Conservation (phyloP, 2,329 filamentous ascomycete species). For the Paecilomyces sp. region DNA sequence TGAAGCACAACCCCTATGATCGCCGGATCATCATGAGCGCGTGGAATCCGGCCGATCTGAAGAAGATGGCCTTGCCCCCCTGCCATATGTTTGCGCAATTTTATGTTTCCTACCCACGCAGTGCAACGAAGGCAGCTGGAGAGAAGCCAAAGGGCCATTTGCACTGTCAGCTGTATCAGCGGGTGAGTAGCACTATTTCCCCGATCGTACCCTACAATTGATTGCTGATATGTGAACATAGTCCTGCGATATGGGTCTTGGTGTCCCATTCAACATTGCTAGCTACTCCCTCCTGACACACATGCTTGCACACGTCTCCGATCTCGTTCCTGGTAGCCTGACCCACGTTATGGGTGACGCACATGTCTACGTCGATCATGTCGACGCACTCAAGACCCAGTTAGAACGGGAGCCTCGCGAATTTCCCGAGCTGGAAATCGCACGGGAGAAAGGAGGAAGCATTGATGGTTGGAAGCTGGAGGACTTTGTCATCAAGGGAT, state of each 20-base stretch:
- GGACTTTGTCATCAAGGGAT: slow-evolving; percentile 81
- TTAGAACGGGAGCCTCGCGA: slow-evolving; percentile 69
- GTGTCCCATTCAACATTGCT: slow-evolving; percentile 96
- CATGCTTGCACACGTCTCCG: slow-evolving; percentile 84
- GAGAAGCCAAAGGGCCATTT: slow-evolving; percentile 58
- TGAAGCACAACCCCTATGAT: slow-evolving; percentile 78
- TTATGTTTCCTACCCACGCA: slow-evolving; percentile 70
- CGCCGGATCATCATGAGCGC: slow-evolving; percentile 82
- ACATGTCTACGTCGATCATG: slow-evolving; percentile 91
- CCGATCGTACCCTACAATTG: background rate
- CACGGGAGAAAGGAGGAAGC: slow-evolving; percentile 58
- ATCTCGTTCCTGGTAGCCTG: slow-evolving; percentile 75
- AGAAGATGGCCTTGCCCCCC: slow-evolving; percentile 84
- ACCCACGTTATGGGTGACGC: slow-evolving; percentile 97
- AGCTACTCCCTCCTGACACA: slow-evolving; percentile 89
- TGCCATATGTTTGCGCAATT: slow-evolving; percentile 99
- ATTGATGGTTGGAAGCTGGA: slow-evolving; percentile 88
- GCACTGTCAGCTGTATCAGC: slow-evolving; percentile 86
- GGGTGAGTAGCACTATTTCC: slow-evolving; percentile 27
- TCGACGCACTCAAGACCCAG: slow-evolving; percentile 78
- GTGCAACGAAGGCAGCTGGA: slow-evolving; percentile 15
- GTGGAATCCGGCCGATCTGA: slow-evolving; percentile 85
- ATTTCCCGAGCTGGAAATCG: slow-evolving; percentile 74
- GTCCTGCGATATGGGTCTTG: slow-evolving; percentile 93
- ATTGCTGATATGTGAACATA: no score